Conservation (phyloP, 1,284 basidiomycete genomes). For the Schizophyllum amplum region DNA sequence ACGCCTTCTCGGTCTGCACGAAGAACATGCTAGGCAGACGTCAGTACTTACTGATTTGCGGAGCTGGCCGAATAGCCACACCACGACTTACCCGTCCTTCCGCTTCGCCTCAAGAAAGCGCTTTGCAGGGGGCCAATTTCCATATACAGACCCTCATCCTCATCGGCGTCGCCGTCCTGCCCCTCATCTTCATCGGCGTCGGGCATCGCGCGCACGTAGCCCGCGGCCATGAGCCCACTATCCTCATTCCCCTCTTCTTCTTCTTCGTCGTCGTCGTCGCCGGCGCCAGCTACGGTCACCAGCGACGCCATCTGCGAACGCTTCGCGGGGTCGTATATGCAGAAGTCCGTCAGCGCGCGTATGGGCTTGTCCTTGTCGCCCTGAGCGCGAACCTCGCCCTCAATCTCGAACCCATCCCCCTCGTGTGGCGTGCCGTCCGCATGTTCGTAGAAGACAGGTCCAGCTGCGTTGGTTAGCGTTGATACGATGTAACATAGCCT, state of each 20-base stretch:
- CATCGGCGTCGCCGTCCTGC: not conserved
- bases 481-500: not conserved
- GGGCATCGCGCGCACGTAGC: slow-evolving; percentile 29
- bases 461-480: not conserved
- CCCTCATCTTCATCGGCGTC: slow-evolving; percentile 22
- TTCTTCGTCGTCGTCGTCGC: slow-evolving; percentile 29
- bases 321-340: slow-evolving; percentile 27
- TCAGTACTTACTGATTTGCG: not conserved
- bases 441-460: not conserved
- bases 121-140: not conserved
- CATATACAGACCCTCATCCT: not conserved
- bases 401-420: slow-evolving; percentile 1
- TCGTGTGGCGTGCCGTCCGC: not conserved
- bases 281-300: slow-evolving; percentile 25
- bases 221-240: slow-evolving; percentile 25
- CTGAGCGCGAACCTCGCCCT: slow-evolving; percentile 12
- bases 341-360: slow-evolving; percentile 29
- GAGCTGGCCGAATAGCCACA: slow-evolving; percentile 3
- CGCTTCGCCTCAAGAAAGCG: not conserved
- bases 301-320: slow-evolving; percentile 28
- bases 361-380: slow-evolving; percentile 27
- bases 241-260: slow-evolving; percentile 18
- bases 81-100: not conserved
- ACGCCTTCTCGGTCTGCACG: slow-evolving; percentile 50
- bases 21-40: slow-evolving; percentile 40